A percentile compares a stretch with the other conserved stretches of the same genome.
These are phyloP conservation scores for Barnettozyma sucrosica DNA, from an alignment of 805 yeast species.

Conservation along the genomic window DNA sequence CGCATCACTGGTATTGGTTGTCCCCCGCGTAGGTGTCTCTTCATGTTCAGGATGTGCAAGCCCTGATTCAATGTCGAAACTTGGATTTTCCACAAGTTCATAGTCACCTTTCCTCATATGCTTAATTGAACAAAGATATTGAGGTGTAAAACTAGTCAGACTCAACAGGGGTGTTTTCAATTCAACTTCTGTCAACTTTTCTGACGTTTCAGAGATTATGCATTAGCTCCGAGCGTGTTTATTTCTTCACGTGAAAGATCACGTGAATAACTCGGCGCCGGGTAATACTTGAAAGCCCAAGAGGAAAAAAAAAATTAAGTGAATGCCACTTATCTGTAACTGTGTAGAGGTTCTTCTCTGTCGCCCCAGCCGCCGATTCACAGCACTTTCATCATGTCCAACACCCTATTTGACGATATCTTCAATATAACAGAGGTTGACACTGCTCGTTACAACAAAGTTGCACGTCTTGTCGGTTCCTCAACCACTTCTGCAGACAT, in stretches of 20 bases:
- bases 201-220: not conserved
- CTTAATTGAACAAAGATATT: not conserved
- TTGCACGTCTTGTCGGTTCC: constrained; percentile 79
- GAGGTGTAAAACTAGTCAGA: not conserved
- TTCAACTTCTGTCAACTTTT: not conserved
- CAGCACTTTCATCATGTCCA: constrained; percentile 40
- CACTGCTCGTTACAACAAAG: constrained; percentile 86
- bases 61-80: constrained; percentile 8
- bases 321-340: too few species aligned
- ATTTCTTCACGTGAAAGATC: not conserved
- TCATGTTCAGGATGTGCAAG: not conserved
- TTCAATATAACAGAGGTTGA: constrained; percentile 83
- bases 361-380: not conserved
- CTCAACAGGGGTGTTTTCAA: not conserved
- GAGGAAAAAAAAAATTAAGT: not conserved
- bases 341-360: not conserved
- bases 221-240: constrained; percentile 9
- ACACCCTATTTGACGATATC: constrained; percentile 88
- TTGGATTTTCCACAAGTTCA: constrained; percentile 18
- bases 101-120: constrained; percentile 10
- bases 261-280: constrained; percentile 2
- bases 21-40: constrained; percentile 3
- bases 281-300: not conserved
- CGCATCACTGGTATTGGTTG: constrained; percentile 3
- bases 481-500: constrained; percentile 79